These are phyloP conservation scores for Cryptococcus hybrid DNA, from an alignment of 1,284 basidiomycete genomes.

Conservation along the genomic window DNA sequence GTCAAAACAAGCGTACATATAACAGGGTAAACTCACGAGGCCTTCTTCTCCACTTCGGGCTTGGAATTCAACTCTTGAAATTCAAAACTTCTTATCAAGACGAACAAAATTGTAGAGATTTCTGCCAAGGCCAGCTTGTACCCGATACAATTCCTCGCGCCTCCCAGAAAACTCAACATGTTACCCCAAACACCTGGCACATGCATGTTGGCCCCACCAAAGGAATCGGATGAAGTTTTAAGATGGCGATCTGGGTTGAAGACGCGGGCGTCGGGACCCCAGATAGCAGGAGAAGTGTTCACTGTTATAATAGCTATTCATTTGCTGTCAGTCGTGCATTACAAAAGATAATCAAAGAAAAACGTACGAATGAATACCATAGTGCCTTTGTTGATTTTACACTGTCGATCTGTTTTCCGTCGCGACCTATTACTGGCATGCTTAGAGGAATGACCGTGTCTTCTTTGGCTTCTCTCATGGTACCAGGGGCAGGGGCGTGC, in stretches of 20 bases:
- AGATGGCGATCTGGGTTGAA: constrained; percentile 54
- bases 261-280: constrained; percentile 65
- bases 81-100: constrained; percentile 58
- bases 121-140: constrained; percentile 68
- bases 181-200: constrained; percentile 65
- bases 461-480: constrained; percentile 60
- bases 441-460: constrained; percentile 63
- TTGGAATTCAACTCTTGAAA: constrained; percentile 54
- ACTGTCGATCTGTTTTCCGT: constrained; percentile 47
- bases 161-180: constrained; percentile 64
- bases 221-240: constrained; percentile 10
- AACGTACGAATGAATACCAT: constrained; percentile 43
- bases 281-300: constrained; percentile 61
- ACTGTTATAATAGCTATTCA: constrained; percentile 53
- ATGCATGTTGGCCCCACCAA: constrained; percentile 31
- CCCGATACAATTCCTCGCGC: constrained; percentile 67
- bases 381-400: constrained; percentile 39
- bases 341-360: neutral
- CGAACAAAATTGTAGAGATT: constrained; percentile 62
- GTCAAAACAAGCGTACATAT: neutral
- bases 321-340: neutral
- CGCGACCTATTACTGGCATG: constrained; percentile 43
- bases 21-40: constrained; percentile 26
- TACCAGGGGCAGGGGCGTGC: constrained; percentile 63
- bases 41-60: constrained; percentile 34